Evolutionary conservation across 352 stramenopile genomes (phyloP).

Genomic region (Globisporangium uncinulatum): DNA sequence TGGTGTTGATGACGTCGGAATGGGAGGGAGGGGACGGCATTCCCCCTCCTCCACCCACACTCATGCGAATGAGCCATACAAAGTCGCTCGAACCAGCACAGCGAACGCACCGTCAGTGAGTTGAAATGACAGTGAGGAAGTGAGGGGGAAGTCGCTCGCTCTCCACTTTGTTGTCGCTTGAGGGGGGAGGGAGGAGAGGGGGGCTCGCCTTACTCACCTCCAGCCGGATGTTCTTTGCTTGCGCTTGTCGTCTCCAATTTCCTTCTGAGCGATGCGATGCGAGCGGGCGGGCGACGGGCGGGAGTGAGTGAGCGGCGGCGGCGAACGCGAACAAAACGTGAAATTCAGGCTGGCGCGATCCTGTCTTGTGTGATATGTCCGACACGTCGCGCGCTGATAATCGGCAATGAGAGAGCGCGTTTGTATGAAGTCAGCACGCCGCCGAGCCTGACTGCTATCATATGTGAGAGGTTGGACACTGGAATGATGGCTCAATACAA

Average conservation of each 20-base stretch:
- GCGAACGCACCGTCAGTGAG: too few species aligned
- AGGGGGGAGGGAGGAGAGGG: too few species aligned
- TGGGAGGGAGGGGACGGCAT: too few species aligned
- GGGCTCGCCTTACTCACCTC: too few species aligned
- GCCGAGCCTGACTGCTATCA: background rate
- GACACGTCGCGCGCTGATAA: constrained; percentile 1
- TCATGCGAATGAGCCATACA: too few species aligned
- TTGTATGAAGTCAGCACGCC: too few species aligned
- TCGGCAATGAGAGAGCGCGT: background rate
- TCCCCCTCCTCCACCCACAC: background rate
- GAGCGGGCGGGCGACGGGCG: constrained; percentile 11
- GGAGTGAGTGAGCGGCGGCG: constrained; percentile 7
- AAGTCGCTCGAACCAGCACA: too few species aligned
- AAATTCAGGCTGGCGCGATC: background rate
- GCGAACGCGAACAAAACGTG: background rate
- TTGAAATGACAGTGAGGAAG: too few species aligned
- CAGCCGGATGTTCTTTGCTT: background rate
- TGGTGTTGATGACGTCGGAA: too few species aligned
- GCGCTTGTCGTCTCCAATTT: constrained; percentile 11
- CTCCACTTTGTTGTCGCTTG: background rate
- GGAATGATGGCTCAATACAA: constrained; percentile 20
- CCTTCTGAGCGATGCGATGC: constrained; percentile 8
- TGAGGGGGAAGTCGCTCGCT: background rate
- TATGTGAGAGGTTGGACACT: background rate
- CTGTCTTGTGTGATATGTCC: background rate